Conservation (phyloP, 2,329 filamentous ascomycete genomes). For the Lasiodiplodia sp. region DNA sequence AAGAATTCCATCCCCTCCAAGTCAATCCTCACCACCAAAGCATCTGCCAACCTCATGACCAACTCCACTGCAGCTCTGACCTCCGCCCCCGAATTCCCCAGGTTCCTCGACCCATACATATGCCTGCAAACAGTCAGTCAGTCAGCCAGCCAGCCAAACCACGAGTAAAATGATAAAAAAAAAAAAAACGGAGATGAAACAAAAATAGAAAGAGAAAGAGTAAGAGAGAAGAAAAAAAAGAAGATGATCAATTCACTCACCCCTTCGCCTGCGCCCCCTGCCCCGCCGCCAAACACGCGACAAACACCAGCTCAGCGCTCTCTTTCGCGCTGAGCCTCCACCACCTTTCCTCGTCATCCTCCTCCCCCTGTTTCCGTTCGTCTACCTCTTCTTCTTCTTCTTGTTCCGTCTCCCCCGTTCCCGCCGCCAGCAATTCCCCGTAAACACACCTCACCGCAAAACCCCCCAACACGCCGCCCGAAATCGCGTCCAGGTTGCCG, state of each 20-base stretch:
- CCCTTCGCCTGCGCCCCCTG: slow-evolving; percentile 28
- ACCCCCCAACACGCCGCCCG: slow-evolving; percentile 27
- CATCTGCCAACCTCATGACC: slow-evolving; percentile 10
- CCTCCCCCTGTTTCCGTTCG: neutral
- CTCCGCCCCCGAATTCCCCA: slow-evolving; percentile 27
- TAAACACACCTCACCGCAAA: slow-evolving; percentile 30
- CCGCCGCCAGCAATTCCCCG: slow-evolving; percentile 25
- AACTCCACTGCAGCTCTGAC: slow-evolving; percentile 15
- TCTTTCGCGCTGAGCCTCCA: slow-evolving; percentile 13
- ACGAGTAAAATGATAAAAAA: neutral
- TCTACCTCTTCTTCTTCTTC: too few relatives aligned
- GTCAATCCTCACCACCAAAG: neutral
- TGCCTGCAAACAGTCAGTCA: neutral
- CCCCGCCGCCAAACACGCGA: slow-evolving; percentile 15
- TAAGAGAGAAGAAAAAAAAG: too few relatives aligned
- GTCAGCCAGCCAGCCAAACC: neutral
- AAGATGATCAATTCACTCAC: neutral
- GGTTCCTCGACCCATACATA: slow-evolving; percentile 29
- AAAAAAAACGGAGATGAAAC: neutral
- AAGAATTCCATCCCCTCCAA: slow-evolving; percentile 23
- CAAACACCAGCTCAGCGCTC: slow-evolving; percentile 23
- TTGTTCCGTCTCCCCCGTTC: neutral
- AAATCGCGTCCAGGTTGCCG: slow-evolving; percentile 18
- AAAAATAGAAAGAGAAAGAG: neutral
- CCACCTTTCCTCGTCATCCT: neutral